Evolutionary conservation across 2,329 filamentous ascomycete genomes (phyloP).

Genomic region (Trichoderma polysporum): DNA sequence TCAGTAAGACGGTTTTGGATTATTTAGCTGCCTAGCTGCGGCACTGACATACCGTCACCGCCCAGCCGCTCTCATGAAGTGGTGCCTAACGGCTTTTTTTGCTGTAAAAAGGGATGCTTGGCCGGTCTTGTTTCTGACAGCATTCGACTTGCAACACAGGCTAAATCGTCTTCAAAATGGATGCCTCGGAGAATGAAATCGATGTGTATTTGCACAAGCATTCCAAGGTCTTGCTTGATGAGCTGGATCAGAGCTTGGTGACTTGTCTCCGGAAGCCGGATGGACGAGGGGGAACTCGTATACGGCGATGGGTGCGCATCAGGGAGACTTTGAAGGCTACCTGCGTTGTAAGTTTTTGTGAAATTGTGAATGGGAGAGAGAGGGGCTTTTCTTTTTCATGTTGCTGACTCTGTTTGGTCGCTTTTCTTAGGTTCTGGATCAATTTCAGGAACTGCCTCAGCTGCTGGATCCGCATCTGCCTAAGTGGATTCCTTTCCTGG

Average conservation of each 20-base stretch:
- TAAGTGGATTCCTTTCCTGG: slow-evolving; percentile 69
- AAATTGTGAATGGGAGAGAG: neutral
- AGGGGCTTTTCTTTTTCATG: neutral
- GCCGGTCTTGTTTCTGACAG: neutral
- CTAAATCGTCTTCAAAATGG: slow-evolving; percentile 44
- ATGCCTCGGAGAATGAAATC: slow-evolving; percentile 58
- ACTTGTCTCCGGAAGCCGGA: slow-evolving; percentile 55
- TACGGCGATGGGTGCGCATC: slow-evolving; percentile 51
- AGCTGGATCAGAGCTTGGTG: slow-evolving; percentile 54
- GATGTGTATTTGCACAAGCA: slow-evolving; percentile 63
- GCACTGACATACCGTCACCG: neutral
- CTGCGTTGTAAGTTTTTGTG: slow-evolving; percentile 40
- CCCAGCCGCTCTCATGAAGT: neutral
- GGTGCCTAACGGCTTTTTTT: slow-evolving; percentile 15
- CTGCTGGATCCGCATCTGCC: slow-evolving; percentile 83
- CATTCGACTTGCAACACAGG: neutral
- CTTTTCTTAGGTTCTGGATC: slow-evolving; percentile 62
- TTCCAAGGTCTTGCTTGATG: slow-evolving; percentile 57
- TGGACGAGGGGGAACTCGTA: slow-evolving; percentile 40
- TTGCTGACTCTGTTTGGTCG: neutral
- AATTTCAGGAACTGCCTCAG: slow-evolving; percentile 94
- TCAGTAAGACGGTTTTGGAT: neutral
- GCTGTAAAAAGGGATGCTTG: neutral
- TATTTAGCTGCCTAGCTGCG: slow-evolving; percentile 6
- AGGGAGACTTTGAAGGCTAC: slow-evolving; percentile 51